Evolutionary conservation across 108 stramenopile genomes (phyloP).

Genomic region (Nitzschia sp.): DNA sequence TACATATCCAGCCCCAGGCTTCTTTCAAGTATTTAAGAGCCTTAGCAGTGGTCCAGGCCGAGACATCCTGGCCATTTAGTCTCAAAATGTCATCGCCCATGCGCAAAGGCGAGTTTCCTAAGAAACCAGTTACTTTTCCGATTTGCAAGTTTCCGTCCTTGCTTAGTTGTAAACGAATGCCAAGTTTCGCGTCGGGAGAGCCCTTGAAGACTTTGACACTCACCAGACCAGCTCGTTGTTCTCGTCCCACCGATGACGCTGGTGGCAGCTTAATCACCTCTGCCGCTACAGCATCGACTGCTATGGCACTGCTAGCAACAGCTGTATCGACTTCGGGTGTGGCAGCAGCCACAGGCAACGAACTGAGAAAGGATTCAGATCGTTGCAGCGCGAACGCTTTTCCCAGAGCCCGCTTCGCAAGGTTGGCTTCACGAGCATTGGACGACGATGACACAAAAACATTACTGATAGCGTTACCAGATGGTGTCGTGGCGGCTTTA

Average conservation of each 20-base stretch:
- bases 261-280: not conserved
- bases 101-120: slow-evolving; percentile 6
- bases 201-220: slow-evolving; percentile 13
- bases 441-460: not conserved
- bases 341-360: slow-evolving; percentile 9
- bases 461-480: not conserved
- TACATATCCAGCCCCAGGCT: slow-evolving; percentile 5
- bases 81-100: slow-evolving; percentile 1
- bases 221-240: not conserved
- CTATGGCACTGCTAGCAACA: not conserved
- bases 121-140: slow-evolving; percentile 2
- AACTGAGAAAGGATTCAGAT: slow-evolving; percentile 5
- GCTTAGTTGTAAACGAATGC: slow-evolving; percentile 14
- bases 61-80: slow-evolving; percentile 6
- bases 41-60: slow-evolving; percentile 20
- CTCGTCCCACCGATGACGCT: not conserved
- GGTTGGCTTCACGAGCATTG: not conserved
- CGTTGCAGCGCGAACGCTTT: not conserved
- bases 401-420: not conserved
- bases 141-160: slow-evolving; percentile 12
- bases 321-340: not conserved
- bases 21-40: slow-evolving; percentile 8
- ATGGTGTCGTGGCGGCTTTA: not conserved
- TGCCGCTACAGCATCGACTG: not conserved
- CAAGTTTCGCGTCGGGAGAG: not conserved